phyloP scores from a whole-genome alignment of 345 rosid species.

The Cochlearia excelsa region DNA sequence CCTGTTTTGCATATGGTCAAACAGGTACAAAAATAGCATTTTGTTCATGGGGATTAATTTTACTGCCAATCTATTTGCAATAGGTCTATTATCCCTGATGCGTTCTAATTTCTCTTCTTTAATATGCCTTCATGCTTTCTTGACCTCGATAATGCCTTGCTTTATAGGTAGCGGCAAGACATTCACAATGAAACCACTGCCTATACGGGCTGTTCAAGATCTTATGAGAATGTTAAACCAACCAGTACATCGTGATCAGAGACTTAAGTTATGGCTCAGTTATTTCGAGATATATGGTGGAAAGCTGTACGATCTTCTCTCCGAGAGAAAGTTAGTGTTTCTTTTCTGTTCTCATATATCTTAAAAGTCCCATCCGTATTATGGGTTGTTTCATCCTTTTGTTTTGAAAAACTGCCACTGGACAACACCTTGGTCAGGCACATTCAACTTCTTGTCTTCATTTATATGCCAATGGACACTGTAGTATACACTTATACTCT shows the following conservation, averaged over 20 bases:
- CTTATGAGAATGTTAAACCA: conserved; percentile 83
- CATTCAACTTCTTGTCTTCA: conserved; percentile 6
- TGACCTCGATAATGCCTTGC: conserved; percentile 15
- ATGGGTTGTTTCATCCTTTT: background rate
- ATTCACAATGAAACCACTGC: conserved; percentile 97
- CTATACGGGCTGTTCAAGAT: conserved; percentile 80
- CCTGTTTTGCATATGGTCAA: conserved; percentile 99
- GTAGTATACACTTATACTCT: background rate
- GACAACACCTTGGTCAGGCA: background rate
- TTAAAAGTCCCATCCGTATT: conserved; percentile 4
- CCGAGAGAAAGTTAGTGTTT: conserved; percentile 76
- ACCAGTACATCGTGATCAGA: conserved; percentile 78
- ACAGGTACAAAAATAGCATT: conserved; percentile 55
- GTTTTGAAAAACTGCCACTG: conserved; percentile 1
- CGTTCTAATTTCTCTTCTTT: background rate
- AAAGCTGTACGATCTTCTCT: conserved; percentile 86
- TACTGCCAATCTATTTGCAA: background rate
- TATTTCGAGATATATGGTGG: conserved; percentile 98
- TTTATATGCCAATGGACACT: conserved; percentile 7
- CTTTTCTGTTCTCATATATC: conserved; percentile 19
- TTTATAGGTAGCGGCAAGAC: conserved; percentile 95
- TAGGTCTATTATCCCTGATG: conserved; percentile 9
- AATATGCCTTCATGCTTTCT: conserved; percentile 11
- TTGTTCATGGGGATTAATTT: conserved; percentile 6
- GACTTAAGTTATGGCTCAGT: conserved; percentile 92